phyloP scores from a whole-genome alignment of 495 filamentous ascomycete genomes.

The Neurospora hispaniola region DNA sequence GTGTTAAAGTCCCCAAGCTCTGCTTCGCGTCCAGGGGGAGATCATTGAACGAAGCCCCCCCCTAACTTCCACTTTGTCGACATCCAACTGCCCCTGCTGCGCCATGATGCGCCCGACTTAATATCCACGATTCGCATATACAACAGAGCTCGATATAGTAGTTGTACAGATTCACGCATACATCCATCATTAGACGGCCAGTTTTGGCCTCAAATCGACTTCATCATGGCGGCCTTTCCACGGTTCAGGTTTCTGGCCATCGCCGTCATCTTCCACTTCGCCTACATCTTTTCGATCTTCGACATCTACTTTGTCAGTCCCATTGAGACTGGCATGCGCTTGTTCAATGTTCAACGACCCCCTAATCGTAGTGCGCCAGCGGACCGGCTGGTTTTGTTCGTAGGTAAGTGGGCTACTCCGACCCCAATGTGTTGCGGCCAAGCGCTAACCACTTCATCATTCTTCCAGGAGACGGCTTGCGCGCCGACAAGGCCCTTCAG shows the following conservation, averaged over 20 bases:
- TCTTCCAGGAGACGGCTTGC: slow-evolving; percentile 69
- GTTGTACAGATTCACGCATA: not conserved
- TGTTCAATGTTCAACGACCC: slow-evolving; percentile 59
- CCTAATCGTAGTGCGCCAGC: slow-evolving; percentile 61
- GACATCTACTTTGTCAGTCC: slow-evolving; percentile 99
- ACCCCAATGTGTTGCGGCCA: slow-evolving; percentile 9
- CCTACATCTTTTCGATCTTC: slow-evolving; percentile 96
- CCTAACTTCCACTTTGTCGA: not conserved
- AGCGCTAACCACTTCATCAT: not conserved
- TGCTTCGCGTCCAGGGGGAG: too few relatives aligned
- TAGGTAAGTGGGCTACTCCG: slow-evolving; percentile 49
- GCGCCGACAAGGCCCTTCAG: slow-evolving; percentile 97
- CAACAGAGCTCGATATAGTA: not conserved
- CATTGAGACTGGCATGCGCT: slow-evolving; percentile 89
- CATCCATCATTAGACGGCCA: slow-evolving; percentile 5
- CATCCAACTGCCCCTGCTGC: not conserved
- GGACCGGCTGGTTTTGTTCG: slow-evolving; percentile 83
- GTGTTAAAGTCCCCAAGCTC: not conserved
- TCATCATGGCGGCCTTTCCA: slow-evolving; percentile 63
- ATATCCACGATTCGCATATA: not conserved
- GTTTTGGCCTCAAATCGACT: slow-evolving; percentile 1
- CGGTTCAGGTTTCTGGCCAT: slow-evolving; percentile 84
- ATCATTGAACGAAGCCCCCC: too few relatives aligned
- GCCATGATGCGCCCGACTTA: slow-evolving; percentile 7
- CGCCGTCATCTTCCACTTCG: slow-evolving; percentile 85